Evolutionary conservation across 352 stramenopile species (phyloP), one percentile per base, ranked within the genome.

Genomic region (Achlya hypogyna): DNA sequence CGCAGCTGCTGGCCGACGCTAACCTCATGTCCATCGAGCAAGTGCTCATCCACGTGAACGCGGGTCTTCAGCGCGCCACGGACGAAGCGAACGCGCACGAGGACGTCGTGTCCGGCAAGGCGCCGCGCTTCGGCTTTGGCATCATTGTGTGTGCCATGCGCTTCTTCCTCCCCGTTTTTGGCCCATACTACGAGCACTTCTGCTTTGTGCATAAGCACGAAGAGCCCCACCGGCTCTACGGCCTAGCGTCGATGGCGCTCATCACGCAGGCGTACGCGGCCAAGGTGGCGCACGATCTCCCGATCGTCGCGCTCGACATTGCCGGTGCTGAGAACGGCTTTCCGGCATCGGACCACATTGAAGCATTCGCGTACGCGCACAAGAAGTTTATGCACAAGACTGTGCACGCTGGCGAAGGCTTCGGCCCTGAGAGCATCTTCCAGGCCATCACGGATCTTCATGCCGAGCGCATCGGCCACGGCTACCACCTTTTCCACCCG

Each of bases 111-210:
- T 78, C 63, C 29, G 82, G 76, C 14, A 63, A 79, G 20, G 86
- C 84, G 10, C 88, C 86, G 3, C 69, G 32, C 2, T 93, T 88
- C 73, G 78, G 75, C 23, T 96, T 93, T 49, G 84, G 88, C 58
- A 93, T 96, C 60, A 95, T 96, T 58, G 84, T 90, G 29, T 96
- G 88, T 59, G 88, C 85, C 10, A 96, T 96, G 88, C 76, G 88
- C 43, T 91, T 89, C 73, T 96, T 96, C 73, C 85, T 85, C 6
- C 64, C 73, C n/a, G 75, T 72, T 3, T 91, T 93, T 63, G 80
- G 79, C 35, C 85, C 85, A 23, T 96, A 95, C 74, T 95, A 93
- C 65, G 59, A 81, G 63, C 76, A 89, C 22, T 95, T 95, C 28
- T 95, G 81, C 56, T 79, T 88, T 23, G 78, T 93, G 53, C 86